phyloP scores from a whole-genome alignment of 192 early-diverging fungal genomes.

The Coemansia umbellata region DNA sequence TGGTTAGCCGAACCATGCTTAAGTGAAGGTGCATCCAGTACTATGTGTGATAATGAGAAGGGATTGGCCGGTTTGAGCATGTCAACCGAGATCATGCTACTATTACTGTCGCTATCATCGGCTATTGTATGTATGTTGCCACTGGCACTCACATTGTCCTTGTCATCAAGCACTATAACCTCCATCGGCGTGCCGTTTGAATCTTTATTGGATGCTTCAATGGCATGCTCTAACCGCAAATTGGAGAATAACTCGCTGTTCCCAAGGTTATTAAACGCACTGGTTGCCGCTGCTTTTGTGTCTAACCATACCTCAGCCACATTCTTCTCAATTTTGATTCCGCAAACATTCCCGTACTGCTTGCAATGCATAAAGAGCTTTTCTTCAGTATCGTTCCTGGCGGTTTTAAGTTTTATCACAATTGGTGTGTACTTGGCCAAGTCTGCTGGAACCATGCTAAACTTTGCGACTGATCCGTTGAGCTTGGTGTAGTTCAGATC shows the following conservation, averaged over 20 bases:
- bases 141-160: background rate
- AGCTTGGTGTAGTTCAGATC: constrained; percentile 12
- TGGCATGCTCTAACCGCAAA: background rate
- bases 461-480: constrained; percentile 3
- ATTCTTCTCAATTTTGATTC: background rate
- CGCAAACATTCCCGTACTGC: constrained; percentile 17
- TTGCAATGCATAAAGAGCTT: constrained; percentile 13
- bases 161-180: constrained; percentile 10
- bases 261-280: background rate
- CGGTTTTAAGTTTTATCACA: background rate
- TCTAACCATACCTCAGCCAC: constrained; percentile 20
- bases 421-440: constrained; percentile 8
- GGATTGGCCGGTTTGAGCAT: background rate
- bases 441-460: constrained; percentile 5
- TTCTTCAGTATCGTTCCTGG: background rate
- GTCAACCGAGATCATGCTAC: constrained; percentile 1
- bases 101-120: background rate
- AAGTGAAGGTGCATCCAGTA: background rate
- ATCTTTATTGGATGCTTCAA: background rate
- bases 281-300: background rate
- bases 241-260: constrained; percentile 2
- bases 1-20: background rate
- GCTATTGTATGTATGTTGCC: background rate
- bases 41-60: background rate
- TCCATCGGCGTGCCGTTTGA: background rate